Evolutionary conservation across 2,329 filamentous ascomycete species (phyloP), one percentile per base, ranked within the genome.

Genomic region (Exophiala oligosperma): DNA sequence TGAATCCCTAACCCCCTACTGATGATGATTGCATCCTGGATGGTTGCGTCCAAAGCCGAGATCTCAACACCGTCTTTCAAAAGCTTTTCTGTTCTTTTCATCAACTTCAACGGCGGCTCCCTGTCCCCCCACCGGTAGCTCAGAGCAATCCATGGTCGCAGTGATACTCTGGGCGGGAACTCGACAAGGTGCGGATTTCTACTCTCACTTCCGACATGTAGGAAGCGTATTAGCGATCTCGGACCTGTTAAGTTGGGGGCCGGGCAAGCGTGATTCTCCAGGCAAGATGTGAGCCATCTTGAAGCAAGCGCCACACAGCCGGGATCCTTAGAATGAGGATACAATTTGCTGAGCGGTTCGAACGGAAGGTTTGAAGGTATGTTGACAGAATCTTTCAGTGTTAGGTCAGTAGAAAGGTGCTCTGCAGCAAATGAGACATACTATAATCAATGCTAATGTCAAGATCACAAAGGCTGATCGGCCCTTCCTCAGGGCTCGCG

Each of bases 121-220:
- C 11, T 49, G 6, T 37, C 29, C 29, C 47, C 47, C 47, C 47
- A 49, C 21, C 24, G 47, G 29, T 49, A 49, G 47, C 47, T 49
- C 17, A 49, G 29, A 32, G 47, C 47, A 21, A 29, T 23, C 47
- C 47, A 49, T 49, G 47, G 24, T n/a, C 29, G 47, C 47, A 49
- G 24, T 49, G 47, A 29, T 49, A 26, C 29, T 32, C 47, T 23
- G 24, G 47, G 29, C 29, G 21, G 47, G n/a, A 49, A 49, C 23
- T 49, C 47, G 5, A 49, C 47, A 37, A 49, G 47, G 29, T 24
- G 47, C 29, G 26, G 21, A 12, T 49, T 49, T 29, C 6, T 29
- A 14, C 47, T 49, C 23, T n/a, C 41, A 23, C 23, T 46, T 23
- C 23, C 41, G 41, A 46, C 21, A 24, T 46, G 41, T 2, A 46